A percentile compares a stretch with the other conserved stretches of the same genome.
These are phyloP conservation scores for Trichomonascaceae sp. DNA, from an alignment of 1,139 yeast genomes.

Conservation along the genomic window DNA sequence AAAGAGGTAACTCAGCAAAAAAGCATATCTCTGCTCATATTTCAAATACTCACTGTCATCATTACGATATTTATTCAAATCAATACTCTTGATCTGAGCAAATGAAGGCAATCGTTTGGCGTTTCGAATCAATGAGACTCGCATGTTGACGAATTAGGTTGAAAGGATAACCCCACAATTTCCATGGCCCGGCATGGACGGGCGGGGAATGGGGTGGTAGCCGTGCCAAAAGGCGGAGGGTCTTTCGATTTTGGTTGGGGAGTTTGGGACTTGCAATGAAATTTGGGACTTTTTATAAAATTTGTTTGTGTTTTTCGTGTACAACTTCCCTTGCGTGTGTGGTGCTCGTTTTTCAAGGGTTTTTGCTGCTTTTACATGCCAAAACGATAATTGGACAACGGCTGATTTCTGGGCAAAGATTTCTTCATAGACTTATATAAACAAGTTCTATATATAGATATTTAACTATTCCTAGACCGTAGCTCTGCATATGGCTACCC, in stretches of 20 bases:
- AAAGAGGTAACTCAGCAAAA: too few relatives aligned
- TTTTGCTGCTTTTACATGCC: background rate
- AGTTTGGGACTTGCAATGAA: background rate
- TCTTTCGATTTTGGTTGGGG: background rate
- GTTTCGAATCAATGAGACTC: slow-evolving; percentile 1
- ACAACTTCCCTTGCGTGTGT: too few relatives aligned
- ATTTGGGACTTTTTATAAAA: too few relatives aligned
- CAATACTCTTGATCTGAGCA: slow-evolving; percentile 30
- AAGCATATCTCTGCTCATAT: background rate
- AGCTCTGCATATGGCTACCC: background rate
- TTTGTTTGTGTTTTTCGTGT: too few relatives aligned
- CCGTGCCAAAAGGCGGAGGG: background rate
- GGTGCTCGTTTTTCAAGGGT: too few relatives aligned
- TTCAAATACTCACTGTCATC: slow-evolving; percentile 20
- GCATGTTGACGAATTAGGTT: background rate
- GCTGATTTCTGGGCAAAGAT: too few relatives aligned
- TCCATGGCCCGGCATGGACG: background rate
- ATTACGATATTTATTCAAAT: slow-evolving; percentile 27
- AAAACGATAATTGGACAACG: background rate
- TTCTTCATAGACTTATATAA: too few relatives aligned
- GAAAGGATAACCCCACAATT: background rate
- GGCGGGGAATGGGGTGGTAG: background rate
- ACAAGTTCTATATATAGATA: too few relatives aligned
- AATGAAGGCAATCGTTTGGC: slow-evolving; percentile 31
- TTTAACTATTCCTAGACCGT: background rate